phyloP scores from a whole-genome alignment of 805 yeast genomes.

The Candida parachauliodes region DNA sequence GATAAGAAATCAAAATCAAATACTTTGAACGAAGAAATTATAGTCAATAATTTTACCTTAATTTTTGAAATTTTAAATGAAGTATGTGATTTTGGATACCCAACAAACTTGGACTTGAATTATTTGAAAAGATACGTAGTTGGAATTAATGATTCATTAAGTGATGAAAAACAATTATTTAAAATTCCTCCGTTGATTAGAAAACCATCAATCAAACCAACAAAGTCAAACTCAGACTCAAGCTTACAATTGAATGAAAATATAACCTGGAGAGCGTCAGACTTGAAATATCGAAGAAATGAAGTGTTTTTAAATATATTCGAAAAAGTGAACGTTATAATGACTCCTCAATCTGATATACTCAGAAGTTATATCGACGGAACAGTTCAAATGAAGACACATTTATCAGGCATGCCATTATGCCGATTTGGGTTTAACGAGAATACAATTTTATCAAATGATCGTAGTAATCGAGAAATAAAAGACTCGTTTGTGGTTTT shows the following conservation, averaged over 20 bases:
- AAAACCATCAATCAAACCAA: constrained; percentile 9
- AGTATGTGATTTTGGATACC: constrained; percentile 73
- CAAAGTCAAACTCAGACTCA: constrained; percentile 13
- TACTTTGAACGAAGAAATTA: constrained; percentile 28
- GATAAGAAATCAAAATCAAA: constrained; percentile 7
- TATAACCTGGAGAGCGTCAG: constrained; percentile 67
- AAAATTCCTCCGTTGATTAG: constrained; percentile 12
- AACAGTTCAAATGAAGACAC: constrained; percentile 63
- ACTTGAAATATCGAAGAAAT: constrained; percentile 74
- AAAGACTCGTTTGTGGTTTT: constrained; percentile 52
- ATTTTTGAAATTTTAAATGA: constrained; percentile 80
- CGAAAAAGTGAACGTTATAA: constrained; percentile 70
- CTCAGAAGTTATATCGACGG: constrained; percentile 77
- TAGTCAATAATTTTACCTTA: constrained; percentile 63
- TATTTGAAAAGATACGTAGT: constrained; percentile 18
- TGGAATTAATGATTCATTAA: constrained; percentile 7
- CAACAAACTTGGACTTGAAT: constrained; percentile 56
- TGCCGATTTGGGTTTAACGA: constrained; percentile 80
- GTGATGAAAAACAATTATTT: constrained; percentile 17
- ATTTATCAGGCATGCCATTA: constrained; percentile 75
- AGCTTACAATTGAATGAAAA: not conserved
- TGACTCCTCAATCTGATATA: constrained; percentile 61
- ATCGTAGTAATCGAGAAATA: constrained; percentile 12
- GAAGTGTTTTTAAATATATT: constrained; percentile 73
- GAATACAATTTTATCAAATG: constrained; percentile 21